Evolutionary conservation across 306 rosid species (phyloP).

Genomic region (Gillenia trifoliata): DNA sequence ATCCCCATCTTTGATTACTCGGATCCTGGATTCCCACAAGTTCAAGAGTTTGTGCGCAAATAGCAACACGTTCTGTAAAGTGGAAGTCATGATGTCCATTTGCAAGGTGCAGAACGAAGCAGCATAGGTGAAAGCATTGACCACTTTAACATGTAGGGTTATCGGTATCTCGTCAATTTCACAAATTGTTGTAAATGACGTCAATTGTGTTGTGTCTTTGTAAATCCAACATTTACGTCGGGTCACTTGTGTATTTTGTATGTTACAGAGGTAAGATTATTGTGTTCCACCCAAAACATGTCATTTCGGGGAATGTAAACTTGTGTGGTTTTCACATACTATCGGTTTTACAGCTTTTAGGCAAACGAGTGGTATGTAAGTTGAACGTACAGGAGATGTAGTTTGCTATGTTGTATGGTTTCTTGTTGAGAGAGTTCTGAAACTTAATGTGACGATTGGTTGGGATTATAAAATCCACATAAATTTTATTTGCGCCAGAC

Average conservation of each 20-base stretch:
- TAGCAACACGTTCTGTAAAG: background rate
- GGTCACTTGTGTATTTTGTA: constrained; percentile 11
- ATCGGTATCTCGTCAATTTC: background rate
- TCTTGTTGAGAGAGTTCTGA: too few species aligned
- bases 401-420: too few species aligned
- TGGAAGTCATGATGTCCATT: background rate
- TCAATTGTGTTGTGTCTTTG: background rate
- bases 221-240: background rate
- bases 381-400: too few species aligned
- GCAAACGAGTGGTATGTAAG: too few species aligned
- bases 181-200: constrained; percentile 13
- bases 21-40: background rate
- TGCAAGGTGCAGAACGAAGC: background rate
- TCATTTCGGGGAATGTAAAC: too few species aligned
- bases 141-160: background rate
- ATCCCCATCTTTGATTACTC: background rate
- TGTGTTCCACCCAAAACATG: background rate
- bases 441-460: too few species aligned
- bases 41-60: background rate
- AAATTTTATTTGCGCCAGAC: too few species aligned
- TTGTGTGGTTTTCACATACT: too few species aligned
- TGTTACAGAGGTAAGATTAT: background rate
- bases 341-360: too few species aligned
- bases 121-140: background rate
- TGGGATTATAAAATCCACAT: too few species aligned